Evolutionary conservation across 176 grass and related monocot genomes (phyloP), one percentile per base, ranked within the genome.

Genomic region (Rhynchospora breviuscula): DNA sequence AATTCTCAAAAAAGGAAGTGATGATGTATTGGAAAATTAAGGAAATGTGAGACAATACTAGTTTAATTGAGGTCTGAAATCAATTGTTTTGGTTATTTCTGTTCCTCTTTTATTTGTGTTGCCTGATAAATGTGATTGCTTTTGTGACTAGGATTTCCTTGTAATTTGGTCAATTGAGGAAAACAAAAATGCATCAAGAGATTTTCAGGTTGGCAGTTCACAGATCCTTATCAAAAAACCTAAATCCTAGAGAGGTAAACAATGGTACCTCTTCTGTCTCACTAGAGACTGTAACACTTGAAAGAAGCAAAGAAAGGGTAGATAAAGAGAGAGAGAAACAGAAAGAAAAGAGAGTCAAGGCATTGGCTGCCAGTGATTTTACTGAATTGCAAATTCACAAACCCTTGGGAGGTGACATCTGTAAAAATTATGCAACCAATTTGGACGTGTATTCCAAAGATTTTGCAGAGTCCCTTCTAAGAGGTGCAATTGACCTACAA

Each of bases 161-260:
- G 17, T 44, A 62, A 80, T 15, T 75, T 31, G 56, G 56, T 65
- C 65, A 9, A 45, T 83, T 33, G 78, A 88, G 77, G 70, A 73
- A 77, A 83, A 47, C 87, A 56, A 85, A 73, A 5, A 97, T 97
- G 95, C 78, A 92, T 90, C 95, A 92, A 67, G 92, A 91, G 84
- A 94, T 82, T 85, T 91, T 97, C 74, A 97, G 85, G 82, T 91
- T 90, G 85, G 88, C 88, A 78, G 92, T 97, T 86, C 88, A 89
- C 79, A 88, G 92, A 87, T 97, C 95, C 60, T 90, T 97, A 84
- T 90, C 92, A 72, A 97, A 90, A 86, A 85, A 51, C 59, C 81
- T 70, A 21, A 84, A 82, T 7, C 74, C 87, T 21, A 88, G 84
- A 82, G 82, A 67, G 67, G 67, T 70, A 46, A 70, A 19, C 67